These are phyloP conservation scores for Aspergillus alliaceus DNA, from an alignment of 2,329 filamentous ascomycete genomes.

Conservation along the genomic window DNA sequence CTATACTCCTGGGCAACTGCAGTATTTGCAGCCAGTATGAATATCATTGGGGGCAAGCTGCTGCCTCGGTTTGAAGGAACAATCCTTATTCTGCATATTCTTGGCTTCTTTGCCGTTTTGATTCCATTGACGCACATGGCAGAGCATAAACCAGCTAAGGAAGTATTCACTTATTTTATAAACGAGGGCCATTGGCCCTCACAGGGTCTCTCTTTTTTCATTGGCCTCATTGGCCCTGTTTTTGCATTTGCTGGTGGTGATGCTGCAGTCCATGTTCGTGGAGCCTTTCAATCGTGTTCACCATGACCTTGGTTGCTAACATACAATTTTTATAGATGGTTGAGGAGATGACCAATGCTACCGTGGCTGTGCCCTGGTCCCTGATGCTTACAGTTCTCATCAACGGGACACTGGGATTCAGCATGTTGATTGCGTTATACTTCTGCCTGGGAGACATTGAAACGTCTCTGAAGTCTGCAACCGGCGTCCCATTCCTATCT, in stretches of 20 bases:
- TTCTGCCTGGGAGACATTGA: conserved; percentile 39
- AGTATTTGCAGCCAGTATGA: conserved; percentile 41
- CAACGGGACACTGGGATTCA: conserved; percentile 38
- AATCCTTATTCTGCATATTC: conserved; percentile 51
- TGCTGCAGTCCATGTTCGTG: conserved; percentile 37
- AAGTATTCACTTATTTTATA: conserved; percentile 51
- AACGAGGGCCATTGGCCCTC: conserved; percentile 49
- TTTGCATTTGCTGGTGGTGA: conserved; percentile 41
- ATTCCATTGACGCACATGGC: conserved; percentile 47
- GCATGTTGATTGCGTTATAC: conserved; percentile 39
- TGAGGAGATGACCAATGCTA: conserved; percentile 42
- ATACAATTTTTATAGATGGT: conserved; percentile 27
- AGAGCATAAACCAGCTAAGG: conserved; percentile 39
- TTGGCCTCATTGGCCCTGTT: conserved; percentile 35
- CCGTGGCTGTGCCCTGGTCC: conserved; percentile 34
- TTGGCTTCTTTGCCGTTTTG: conserved; percentile 54
- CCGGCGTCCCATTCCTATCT: conserved; percentile 37
- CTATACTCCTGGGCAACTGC: conserved; percentile 49
- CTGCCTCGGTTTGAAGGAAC: conserved; percentile 52
- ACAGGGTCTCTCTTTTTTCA: conserved; percentile 40
- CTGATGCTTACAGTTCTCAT: conserved; percentile 38
- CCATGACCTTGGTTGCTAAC: background rate
- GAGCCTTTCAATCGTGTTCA: background rate
- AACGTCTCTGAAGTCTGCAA: conserved; percentile 22
- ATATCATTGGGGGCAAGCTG: conserved; percentile 43